Evolutionary conservation across 83 land plant species (phyloP), one percentile per base, ranked within the genome.

Genomic region (Thuja plicata): DNA sequence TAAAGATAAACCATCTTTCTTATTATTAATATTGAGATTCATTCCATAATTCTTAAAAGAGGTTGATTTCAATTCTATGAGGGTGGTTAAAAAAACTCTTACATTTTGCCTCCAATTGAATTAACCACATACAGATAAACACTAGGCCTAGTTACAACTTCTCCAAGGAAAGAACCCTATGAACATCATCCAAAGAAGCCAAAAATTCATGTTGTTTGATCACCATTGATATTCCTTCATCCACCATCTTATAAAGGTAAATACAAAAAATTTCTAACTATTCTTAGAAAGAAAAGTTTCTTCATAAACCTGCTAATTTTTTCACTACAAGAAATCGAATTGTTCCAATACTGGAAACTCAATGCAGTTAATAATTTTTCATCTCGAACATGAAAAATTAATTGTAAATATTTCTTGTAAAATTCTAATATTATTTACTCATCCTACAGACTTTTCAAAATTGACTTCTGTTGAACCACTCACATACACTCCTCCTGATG

Each of bases 391-490:
- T 19, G 16, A 48, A 45, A 83, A 83, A 17, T 0, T 83, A 83
- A 48, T 4, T 48, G 34, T 83, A 32, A 82, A 82, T 16, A 46
- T 27, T 9, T 52, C 13, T 82, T 82, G 7, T 41, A 43, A 41
- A 27, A 27, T 41, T n/a, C 55, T 83, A 83, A 83, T 41, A 30
- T 74, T 74, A 62, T 38, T 87, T 73, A 78, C 35, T 88, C 10
- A 30, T 41, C 78, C 74, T 73, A 60, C 93, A 94, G 97, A 91
- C 74, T 96, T 96, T 88, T 88, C 87, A 50, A 93, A 89, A 79
- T 74, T 90, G 34, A 37, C 76, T 60, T 96, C 96, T 87, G 52
- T 83, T 85, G 97, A 95, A 30, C 97, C 98, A 13, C 90, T 92
- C 9, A 94, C 96, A 34, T 34, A 91, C 52, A 91, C 95, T 87